Evolutionary conservation across 306 rosid species (phyloP).

Genomic region (Cicer chorassanicum): DNA sequence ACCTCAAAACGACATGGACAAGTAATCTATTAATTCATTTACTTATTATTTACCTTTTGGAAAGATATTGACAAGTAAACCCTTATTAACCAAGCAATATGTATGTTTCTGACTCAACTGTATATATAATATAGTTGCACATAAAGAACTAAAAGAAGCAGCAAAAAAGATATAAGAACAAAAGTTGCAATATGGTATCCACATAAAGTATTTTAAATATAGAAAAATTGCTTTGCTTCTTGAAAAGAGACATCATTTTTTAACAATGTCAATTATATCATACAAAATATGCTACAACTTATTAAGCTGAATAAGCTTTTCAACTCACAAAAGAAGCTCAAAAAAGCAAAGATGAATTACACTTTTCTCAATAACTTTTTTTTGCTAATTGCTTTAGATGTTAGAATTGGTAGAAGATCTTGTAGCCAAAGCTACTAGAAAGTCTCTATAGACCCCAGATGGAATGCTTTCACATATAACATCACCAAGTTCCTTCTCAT

Average conservation of each 20-base stretch:
- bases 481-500: slow-evolving; percentile 58
- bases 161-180: slow-evolving; percentile 20
- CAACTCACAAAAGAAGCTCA: background rate
- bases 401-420: slow-evolving; percentile 34
- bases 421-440: slow-evolving; percentile 63
- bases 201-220: background rate
- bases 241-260: slow-evolving; percentile 12
- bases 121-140: slow-evolving; percentile 11
- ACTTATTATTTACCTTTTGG: background rate
- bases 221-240: slow-evolving; percentile 31
- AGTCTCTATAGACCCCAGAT: slow-evolving; percentile 57
- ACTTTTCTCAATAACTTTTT: slow-evolving; percentile 26
- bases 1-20: background rate
- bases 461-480: slow-evolving; percentile 53
- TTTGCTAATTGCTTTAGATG: slow-evolving; percentile 7
- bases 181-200: slow-evolving; percentile 3
- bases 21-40: background rate
- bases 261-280: slow-evolving; percentile 11
- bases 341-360: slow-evolving; percentile 5
- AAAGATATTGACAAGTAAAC: background rate
- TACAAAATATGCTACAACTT: background rate
- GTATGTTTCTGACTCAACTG: slow-evolving; percentile 11
- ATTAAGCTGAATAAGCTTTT: background rate
- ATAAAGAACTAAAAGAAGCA: slow-evolving; percentile 15
- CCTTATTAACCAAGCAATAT: slow-evolving; percentile 12